Conservation (phyloP, 1,284 basidiomycete species). For the Tilletia horrida region DNA sequence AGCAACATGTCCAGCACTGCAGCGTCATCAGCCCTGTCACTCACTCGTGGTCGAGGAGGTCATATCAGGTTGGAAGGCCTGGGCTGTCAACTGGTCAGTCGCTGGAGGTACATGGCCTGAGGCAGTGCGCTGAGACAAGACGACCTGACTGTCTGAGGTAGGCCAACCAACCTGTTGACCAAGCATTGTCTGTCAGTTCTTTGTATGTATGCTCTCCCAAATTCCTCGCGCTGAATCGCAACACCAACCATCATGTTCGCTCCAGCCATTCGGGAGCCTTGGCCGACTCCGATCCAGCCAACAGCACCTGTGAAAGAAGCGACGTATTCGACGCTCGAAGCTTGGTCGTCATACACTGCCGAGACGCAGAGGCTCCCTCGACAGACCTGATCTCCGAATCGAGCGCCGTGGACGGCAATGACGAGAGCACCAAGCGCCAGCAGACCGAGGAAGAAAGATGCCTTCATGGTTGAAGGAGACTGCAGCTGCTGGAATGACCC, state of each 20-base stretch:
- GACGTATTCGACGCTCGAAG: not conserved
- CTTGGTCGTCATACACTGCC: constrained; percentile 1
- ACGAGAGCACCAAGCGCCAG: not conserved
- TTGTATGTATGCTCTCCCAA: no score
- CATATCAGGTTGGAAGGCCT: not conserved
- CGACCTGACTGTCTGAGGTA: constrained; percentile 62
- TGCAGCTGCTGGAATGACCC: no score
- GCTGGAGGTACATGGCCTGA: constrained; percentile 59
- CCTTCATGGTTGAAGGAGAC: no score
- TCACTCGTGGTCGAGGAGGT: not conserved
- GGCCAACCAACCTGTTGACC: constrained; percentile 63
- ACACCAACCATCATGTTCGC: constrained; percentile 43
- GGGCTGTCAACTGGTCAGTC: constrained; percentile 36
- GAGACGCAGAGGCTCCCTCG: not conserved
- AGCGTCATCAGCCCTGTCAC: not conserved
- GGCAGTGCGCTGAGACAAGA: constrained; percentile 64
- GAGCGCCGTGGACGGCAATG: not conserved
- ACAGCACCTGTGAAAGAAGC: not conserved
- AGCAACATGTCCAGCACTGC: not conserved
- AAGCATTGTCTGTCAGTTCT: no score
- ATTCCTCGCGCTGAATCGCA: no score
- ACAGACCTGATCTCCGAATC: not conserved
- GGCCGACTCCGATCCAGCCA: constrained; percentile 37
- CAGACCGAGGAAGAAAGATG: no score
- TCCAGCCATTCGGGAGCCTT: constrained; percentile 29